Conservation (phyloP, 768 basidiomycete genomes). For the Suillus subaureus region DNA sequence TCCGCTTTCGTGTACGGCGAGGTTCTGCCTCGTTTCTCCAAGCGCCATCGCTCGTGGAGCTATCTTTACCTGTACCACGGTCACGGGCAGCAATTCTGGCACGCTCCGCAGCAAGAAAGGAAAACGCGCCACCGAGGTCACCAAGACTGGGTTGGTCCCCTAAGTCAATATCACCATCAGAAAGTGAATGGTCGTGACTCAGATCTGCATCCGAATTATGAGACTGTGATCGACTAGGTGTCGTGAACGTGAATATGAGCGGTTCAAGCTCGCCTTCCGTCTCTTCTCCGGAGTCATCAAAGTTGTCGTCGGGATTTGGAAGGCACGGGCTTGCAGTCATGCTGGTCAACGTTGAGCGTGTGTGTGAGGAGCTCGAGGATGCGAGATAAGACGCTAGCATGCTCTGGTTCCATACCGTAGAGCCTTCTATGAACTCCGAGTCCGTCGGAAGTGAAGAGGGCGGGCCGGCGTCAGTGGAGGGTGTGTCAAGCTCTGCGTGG, state of each 20-base stretch:
- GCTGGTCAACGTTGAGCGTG: conserved; percentile 3
- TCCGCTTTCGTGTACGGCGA: conserved; percentile 40
- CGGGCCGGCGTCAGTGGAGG: conserved; percentile 31
- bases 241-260: conserved; percentile 29
- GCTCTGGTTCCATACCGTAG: conserved; percentile 67
- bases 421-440: conserved; percentile 47
- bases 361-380: conserved; percentile 27
- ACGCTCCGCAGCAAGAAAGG: conserved; percentile 75
- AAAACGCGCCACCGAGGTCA: conserved; percentile 69
- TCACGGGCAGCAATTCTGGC: conserved; percentile 52
- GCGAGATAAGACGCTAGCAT: conserved; percentile 61
- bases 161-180: conserved; percentile 30
- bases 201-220: conserved; percentile 2
- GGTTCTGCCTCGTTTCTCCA: conserved; percentile 44
- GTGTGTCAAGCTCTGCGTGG: conserved; percentile 25
- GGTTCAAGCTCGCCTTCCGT: conserved; percentile 42
- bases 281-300: conserved; percentile 31
- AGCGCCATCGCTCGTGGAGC: conserved; percentile 39
- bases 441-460: conserved; percentile 28
- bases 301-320: not conserved
- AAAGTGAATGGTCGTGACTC: conserved; percentile 8
- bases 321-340: conserved; percentile 16
- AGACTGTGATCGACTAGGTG: conserved; percentile 20
- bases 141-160: conserved; percentile 65
- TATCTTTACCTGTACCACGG: conserved; percentile 28